A percentile compares a stretch with the other conserved stretches of the same genome.
Evolutionary conservation across 1,139 yeast species (phyloP).

Genomic region (Diutina pseudorugosa): DNA sequence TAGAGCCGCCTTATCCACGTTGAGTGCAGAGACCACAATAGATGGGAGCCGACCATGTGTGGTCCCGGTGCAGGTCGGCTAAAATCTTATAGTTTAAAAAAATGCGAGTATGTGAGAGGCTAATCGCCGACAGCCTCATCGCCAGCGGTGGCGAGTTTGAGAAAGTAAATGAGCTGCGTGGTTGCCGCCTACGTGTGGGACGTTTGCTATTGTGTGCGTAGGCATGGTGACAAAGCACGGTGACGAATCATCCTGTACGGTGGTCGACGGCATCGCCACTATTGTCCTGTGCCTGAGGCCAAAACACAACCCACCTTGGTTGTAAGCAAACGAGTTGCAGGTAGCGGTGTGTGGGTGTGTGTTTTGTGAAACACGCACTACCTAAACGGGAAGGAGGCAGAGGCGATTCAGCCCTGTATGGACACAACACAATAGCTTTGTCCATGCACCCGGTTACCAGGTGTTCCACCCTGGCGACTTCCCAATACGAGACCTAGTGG

Average conservation of each 20-base stretch:
- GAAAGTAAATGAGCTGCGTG: no score
- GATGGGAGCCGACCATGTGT: not conserved
- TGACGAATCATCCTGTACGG: no score
- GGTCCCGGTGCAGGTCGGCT: not conserved
- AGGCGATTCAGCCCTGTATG: not conserved
- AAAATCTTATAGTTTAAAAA: not conserved
- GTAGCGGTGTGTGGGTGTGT: not conserved
- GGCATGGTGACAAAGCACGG: no score
- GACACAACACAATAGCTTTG: not conserved
- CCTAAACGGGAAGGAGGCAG: not conserved
- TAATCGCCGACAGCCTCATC: no score
- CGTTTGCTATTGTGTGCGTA: not conserved
- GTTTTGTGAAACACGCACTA: not conserved
- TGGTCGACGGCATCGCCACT: no score
- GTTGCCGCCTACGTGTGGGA: not conserved
- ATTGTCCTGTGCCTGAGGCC: not conserved
- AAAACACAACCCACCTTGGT: not conserved
- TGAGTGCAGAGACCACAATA: no score
- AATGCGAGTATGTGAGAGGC: no score
- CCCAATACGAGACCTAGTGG: not conserved
- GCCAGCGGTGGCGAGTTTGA: no score
- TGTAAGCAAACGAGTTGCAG: not conserved
- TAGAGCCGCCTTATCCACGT: no score
- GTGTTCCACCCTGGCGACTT: not conserved
- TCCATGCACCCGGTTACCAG: not conserved